Evolutionary conservation across 768 basidiomycete genomes (phyloP).

Genomic region (Boletus bicolor): DNA sequence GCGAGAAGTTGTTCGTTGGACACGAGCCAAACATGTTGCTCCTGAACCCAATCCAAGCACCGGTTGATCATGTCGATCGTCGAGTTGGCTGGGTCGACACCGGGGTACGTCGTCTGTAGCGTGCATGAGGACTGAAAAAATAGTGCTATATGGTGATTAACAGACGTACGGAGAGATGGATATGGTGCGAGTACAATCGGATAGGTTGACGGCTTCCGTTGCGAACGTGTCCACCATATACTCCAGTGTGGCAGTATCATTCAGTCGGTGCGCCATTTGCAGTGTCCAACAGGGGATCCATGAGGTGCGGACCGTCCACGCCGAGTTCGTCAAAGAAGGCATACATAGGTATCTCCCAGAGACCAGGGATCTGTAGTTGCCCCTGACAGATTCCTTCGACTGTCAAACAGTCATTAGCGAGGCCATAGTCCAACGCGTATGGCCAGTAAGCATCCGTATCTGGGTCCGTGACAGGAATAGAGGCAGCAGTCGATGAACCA

Average conservation of each 20-base stretch:
- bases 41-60: conserved; percentile 2
- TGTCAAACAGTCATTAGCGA: conserved; percentile 1
- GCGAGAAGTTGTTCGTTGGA: neutral
- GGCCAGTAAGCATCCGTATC: conserved; percentile 7
- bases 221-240: neutral
- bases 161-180: neutral
- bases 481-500: neutral
- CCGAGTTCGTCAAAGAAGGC: neutral
- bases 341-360: neutral
- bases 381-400: neutral
- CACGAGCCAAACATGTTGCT: neutral
- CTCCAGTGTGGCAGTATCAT: neutral
- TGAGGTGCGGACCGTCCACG: neutral
- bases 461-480: conserved; percentile 1
- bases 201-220: neutral
- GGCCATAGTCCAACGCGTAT: conserved; percentile 4
- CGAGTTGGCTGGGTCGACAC: neutral
- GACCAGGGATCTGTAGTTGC: neutral
- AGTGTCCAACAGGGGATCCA: neutral
- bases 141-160: neutral
- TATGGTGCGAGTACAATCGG: neutral
- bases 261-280: neutral
- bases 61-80: conserved; percentile 1
- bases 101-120: conserved; percentile 1
- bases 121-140: neutral